Evolutionary conservation across 2,329 filamentous ascomycete genomes (phyloP).

Genomic region (Paramyrothecium roridum): DNA sequence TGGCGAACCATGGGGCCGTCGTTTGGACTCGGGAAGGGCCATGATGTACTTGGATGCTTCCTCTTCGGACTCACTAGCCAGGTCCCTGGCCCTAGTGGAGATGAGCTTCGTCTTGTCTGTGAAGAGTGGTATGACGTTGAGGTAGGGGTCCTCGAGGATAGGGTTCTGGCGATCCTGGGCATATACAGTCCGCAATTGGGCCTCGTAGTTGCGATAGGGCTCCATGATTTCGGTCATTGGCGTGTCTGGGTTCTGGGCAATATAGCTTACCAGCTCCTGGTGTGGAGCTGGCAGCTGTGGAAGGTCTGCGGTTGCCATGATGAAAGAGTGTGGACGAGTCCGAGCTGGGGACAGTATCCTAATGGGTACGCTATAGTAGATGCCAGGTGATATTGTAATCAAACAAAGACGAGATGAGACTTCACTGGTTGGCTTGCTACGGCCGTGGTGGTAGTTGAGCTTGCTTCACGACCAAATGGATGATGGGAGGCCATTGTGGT

Average conservation of each 20-base stretch:
- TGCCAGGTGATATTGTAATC: too few species aligned
- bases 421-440: too few species aligned
- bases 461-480: too few species aligned
- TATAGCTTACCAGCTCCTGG: constrained; percentile 45
- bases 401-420: too few species aligned
- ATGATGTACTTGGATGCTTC: constrained; percentile 68
- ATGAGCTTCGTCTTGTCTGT: constrained; percentile 51
- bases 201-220: constrained; percentile 67
- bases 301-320: constrained; percentile 18
- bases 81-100: constrained; percentile 59
- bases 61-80: constrained; percentile 53
- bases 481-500: not conserved
- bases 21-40: constrained; percentile 58
- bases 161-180: constrained; percentile 64
- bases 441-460: too few species aligned
- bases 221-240: constrained; percentile 56
- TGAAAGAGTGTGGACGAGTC: not conserved
- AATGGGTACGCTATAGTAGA: too few species aligned
- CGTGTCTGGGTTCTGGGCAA: constrained; percentile 50
- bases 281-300: constrained; percentile 45
- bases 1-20: constrained; percentile 59
- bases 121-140: constrained; percentile 68
- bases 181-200: constrained; percentile 62
- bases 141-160: constrained; percentile 49
- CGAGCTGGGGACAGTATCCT: too few species aligned